Percentiles rank a stretch among this genome's conserved stretches.
Conservation (phyloP, 2,329 filamentous ascomycete species). For the Exophiala sideris region DNA sequence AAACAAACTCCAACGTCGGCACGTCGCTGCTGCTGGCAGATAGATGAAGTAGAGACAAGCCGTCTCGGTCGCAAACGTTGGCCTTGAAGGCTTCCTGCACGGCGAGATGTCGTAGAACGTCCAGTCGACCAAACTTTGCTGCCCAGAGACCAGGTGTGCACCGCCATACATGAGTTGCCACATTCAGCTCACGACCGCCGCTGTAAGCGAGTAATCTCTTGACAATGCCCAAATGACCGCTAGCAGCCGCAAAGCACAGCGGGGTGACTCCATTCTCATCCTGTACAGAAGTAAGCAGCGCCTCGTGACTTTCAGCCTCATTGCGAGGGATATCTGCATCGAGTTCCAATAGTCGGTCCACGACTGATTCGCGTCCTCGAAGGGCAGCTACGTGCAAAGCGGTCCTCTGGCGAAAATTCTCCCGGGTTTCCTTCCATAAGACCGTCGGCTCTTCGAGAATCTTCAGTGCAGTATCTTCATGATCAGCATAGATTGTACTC, state of each 20-base stretch:
- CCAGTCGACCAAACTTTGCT: not conserved
- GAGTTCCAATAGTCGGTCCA: not conserved
- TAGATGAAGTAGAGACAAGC: not conserved
- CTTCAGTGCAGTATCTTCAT: not conserved
- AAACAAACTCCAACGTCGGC: not conserved
- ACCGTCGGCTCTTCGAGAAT: not conserved
- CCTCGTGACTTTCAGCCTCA: not conserved
- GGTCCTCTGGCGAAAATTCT: not conserved
- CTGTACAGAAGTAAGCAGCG: not conserved
- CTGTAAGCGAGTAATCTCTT: slow-evolving; percentile 1
- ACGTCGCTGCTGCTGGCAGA: not conserved
- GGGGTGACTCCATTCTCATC: not conserved
- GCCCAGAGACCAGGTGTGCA: too few relatives aligned
- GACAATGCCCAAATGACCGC: not conserved
- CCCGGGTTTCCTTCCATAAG: too few relatives aligned
- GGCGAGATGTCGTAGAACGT: not conserved
- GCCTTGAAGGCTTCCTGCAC: not conserved
- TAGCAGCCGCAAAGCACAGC: not conserved
- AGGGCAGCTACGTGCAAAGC: not conserved
- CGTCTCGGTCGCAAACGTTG: not conserved
- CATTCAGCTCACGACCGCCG: not conserved
- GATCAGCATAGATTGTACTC: not conserved
- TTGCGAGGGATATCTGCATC: not conserved
- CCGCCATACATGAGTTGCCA: too few relatives aligned
- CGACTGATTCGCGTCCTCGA: not conserved